A percentile compares a stretch with the other conserved stretches of the same genome.
phyloP scores from a whole-genome alignment of 768 basidiomycete genomes.

The Suillus discolor region DNA sequence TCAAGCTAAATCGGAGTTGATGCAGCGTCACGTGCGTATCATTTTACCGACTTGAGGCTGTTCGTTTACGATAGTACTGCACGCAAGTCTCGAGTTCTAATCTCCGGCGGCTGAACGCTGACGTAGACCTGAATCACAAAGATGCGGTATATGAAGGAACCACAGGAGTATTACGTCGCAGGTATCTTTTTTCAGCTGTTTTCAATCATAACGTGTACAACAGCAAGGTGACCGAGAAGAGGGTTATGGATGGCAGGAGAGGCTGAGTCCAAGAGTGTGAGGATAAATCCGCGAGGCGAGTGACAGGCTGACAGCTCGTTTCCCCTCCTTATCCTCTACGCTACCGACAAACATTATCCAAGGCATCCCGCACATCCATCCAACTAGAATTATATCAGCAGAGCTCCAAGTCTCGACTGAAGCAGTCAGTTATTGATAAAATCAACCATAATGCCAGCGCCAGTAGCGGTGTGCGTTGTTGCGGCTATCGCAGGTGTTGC shows the following conservation, averaged over 20 bases:
- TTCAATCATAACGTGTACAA: not conserved
- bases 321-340: not conserved
- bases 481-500: slow-evolving; percentile 54
- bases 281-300: not conserved
- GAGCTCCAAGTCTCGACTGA: not conserved
- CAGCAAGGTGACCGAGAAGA: slow-evolving; percentile 6
- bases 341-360: not conserved
- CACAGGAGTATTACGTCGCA: not conserved
- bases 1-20: too few relatives aligned
- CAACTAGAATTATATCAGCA: not conserved
- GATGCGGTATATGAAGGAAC: slow-evolving; percentile 4
- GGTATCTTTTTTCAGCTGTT: not conserved
- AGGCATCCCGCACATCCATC: not conserved
- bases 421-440: not conserved
- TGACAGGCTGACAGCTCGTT: not conserved
- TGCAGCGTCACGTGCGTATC: not conserved
- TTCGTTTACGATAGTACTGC: not conserved
- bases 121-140: not conserved
- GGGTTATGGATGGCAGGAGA: not conserved
- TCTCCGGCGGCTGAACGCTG: not conserved
- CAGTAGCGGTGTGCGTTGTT: slow-evolving; percentile 48
- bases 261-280: not conserved
- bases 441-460: slow-evolving; percentile 26
- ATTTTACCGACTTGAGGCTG: not conserved
- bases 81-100: not conserved